Evolutionary conservation across 1,139 yeast genomes (phyloP).

Genomic region (Nakaseomyces delphensis): DNA sequence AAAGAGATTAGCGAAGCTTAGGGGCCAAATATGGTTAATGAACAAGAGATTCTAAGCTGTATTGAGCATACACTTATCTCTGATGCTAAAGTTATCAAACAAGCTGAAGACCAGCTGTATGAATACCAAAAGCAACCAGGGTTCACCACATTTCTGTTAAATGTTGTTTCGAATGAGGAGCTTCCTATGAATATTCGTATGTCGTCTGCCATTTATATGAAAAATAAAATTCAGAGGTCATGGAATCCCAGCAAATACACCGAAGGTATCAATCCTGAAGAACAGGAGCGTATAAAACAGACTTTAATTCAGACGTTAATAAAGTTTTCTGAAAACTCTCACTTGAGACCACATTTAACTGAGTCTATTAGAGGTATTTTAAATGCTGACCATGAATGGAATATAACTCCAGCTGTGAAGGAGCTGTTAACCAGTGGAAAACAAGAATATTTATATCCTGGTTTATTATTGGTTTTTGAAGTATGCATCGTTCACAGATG

Average conservation of each 20-base stretch:
- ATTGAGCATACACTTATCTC: constrained; percentile 75
- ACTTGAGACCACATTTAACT: constrained; percentile 51
- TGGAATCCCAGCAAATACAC: constrained; percentile 41
- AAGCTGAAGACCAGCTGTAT: constrained; percentile 60
- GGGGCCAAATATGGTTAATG: constrained; percentile 47
- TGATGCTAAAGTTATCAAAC: constrained; percentile 51
- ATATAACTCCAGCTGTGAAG: constrained; percentile 27
- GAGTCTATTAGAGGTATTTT: constrained; percentile 62
- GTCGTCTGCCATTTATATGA: constrained; percentile 60
- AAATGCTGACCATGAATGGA: constrained; percentile 39
- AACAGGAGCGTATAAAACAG: constrained; percentile 45
- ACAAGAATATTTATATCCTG: constrained; percentile 47
- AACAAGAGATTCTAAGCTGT: constrained; percentile 56
- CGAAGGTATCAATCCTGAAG: constrained; percentile 42
- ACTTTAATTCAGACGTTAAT: constrained; percentile 44
- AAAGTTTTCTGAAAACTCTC: constrained; percentile 34
- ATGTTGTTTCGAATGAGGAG: constrained; percentile 41
- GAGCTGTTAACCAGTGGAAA: constrained; percentile 42
- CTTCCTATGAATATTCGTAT: constrained; percentile 44
- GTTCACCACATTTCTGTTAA: constrained; percentile 49
- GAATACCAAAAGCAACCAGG: constrained; percentile 49
- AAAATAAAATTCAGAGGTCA: constrained; percentile 49
- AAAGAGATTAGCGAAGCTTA: no score
- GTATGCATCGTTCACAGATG: constrained; percentile 52
- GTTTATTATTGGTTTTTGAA: constrained; percentile 48